Conservation (phyloP, 1,284 basidiomycete species). For the Termitomyces sp. region DNA sequence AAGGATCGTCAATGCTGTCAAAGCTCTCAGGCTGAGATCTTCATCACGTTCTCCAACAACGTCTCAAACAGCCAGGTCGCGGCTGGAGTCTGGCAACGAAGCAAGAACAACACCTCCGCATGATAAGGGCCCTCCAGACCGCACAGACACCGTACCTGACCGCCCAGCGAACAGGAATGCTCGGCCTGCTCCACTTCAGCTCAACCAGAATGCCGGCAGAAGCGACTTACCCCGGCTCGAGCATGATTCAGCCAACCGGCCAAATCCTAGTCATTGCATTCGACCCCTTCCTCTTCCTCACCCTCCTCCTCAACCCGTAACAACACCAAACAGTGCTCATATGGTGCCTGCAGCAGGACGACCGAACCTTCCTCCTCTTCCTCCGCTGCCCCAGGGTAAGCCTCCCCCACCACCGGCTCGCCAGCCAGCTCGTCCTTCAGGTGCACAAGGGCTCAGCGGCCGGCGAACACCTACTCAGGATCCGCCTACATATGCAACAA, state of each 20-base stretch:
- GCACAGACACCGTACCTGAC: slow-evolving; percentile 23
- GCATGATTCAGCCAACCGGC: slow-evolving; percentile 47
- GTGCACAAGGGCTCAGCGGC: slow-evolving; percentile 28
- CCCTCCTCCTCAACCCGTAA: slow-evolving; percentile 17
- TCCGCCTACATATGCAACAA: slow-evolving; percentile 42
- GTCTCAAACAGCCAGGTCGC: slow-evolving; percentile 21
- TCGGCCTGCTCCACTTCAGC: slow-evolving; percentile 62
- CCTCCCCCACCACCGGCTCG: slow-evolving; percentile 51
- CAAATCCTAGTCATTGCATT: slow-evolving; percentile 25
- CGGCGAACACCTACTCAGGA: slow-evolving; percentile 58
- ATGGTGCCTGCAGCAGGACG: slow-evolving; percentile 33
- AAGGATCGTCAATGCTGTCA: slow-evolving; percentile 80
- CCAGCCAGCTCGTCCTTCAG: slow-evolving; percentile 18
- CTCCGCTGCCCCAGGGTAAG: slow-evolving; percentile 59
- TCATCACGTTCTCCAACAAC: slow-evolving; percentile 22
- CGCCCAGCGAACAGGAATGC: slow-evolving; percentile 40
- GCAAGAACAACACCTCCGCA: slow-evolving; percentile 16
- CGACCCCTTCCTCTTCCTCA: slow-evolving; percentile 40
- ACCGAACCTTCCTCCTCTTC: slow-evolving; percentile 55
- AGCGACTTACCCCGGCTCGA: slow-evolving; percentile 62
- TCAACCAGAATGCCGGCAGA: slow-evolving; percentile 43
- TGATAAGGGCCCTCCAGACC: slow-evolving; percentile 11
- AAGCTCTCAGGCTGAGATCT: slow-evolving; percentile 63
- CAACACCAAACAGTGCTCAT: slow-evolving; percentile 25
- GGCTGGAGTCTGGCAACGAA: slow-evolving; percentile 14